Percentiles rank a stretch among this genome's conserved stretches.
Evolutionary conservation across 2,329 filamentous ascomycete species (phyloP).

Genomic region (Mariannaea elegans): DNA sequence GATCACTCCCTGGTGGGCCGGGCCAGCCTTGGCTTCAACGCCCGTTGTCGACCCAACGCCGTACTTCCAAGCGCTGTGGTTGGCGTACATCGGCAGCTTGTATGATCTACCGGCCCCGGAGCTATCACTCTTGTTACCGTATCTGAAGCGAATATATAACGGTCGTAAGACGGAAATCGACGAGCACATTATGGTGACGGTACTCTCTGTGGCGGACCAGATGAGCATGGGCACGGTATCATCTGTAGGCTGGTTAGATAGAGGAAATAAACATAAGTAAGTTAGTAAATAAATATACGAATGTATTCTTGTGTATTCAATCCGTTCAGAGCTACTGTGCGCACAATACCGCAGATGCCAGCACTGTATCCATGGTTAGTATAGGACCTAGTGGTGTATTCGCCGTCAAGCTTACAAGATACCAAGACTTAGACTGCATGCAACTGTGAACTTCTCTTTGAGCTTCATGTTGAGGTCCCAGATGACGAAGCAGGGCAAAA

Average conservation of each 20-base stretch:
- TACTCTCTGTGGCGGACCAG: constrained; percentile 29
- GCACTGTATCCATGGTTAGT: neutral
- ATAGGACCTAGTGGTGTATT: too few species aligned
- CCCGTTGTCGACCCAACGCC: neutral
- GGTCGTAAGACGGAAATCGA: constrained; percentile 25
- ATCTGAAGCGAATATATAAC: constrained; percentile 20
- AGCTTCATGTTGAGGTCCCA: constrained; percentile 31
- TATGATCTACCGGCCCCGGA: neutral
- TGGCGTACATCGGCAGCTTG: constrained; percentile 20
- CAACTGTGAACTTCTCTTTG: constrained; percentile 27
- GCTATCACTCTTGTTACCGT: constrained; percentile 25
- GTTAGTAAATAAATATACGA: neutral
- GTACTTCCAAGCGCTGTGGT: constrained; percentile 21
- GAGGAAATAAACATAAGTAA: rapidly evolving
- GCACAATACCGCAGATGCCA: constrained; percentile 21
- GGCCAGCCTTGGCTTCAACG: neutral
- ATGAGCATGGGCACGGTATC: constrained; percentile 29
- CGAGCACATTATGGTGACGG: constrained; percentile 27
- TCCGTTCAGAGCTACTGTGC: constrained; percentile 20
- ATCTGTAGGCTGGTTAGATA: neutral
- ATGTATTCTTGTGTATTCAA: constrained; percentile 25
- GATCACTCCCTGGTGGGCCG: neutral
- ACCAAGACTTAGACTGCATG: constrained; percentile 21
- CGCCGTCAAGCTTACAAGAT: constrained; percentile 17
- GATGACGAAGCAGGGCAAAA: constrained; percentile 27